Evolutionary conservation across 140 eudicot species (phyloP), one percentile per base, ranked within the genome.

Genomic region (Oenanthe javanica): DNA sequence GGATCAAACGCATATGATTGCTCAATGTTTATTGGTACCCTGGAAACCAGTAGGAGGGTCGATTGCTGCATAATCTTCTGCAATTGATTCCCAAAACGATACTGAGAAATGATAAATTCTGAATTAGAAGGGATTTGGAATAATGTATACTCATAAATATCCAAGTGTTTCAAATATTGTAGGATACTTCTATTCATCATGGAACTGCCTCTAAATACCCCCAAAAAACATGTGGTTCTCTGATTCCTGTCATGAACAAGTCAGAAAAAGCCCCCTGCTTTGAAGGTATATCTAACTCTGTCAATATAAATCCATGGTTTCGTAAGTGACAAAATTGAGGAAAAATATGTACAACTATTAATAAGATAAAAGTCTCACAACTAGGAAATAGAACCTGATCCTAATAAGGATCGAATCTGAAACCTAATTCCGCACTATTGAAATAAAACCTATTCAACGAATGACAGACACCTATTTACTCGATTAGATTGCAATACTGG

Each of bases 31-130:
- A 82, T 18, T 81, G 57, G 54, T 89, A 91, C 98, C 98, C 76
- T 93, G 98, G 84, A 93, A 93, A 79, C 98, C 98, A 46, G 86
- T 71, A 5, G 98, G 98, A 81, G 98, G 98, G 63, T 74, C 90
- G 42, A 90, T 75, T 25, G 96, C 91, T 38, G 89, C 90, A 81
- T 88, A 93, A 77, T 93, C 98, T 87, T 90, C 93, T 42, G 92
- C 91, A 69, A 93, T 70, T 76, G 89, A 82, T 81, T 86, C 96
- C 92, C 89, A 91, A 84, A 93, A 91, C 79, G 98, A 83, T 73
- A 85, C 98, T 93, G 91, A 23, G 84, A 43, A 45, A 40, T 13
- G 45, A 14, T 8, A 5, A 63, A 3, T 5, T 59, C 10, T 21
- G 47, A 57, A 21, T 63, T 42, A 83, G 59, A 48, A 45, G 51